Conservation (phyloP, 257 asterid species). For the Solanum sitiens region DNA sequence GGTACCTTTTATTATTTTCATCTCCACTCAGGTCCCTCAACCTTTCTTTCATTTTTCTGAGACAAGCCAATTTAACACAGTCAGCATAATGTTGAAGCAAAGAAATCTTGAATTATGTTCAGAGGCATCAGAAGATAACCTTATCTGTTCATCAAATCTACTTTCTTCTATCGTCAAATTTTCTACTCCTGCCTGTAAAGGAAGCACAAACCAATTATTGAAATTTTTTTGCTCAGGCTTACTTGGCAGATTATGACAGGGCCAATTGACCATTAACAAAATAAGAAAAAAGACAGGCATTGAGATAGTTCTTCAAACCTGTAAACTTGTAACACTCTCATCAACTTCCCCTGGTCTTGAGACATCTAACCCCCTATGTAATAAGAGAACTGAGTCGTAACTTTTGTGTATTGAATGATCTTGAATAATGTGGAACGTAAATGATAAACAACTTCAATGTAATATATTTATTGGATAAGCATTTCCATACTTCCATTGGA, state of each 20-base stretch:
- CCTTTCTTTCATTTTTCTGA: constrained; percentile 35
- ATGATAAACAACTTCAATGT: neutral
- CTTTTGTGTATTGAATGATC: constrained; percentile 11
- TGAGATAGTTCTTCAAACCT: constrained; percentile 30
- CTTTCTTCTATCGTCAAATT: constrained; percentile 23
- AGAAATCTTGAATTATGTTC: neutral
- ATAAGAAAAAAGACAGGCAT: neutral
- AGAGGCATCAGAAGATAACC: constrained; percentile 11
- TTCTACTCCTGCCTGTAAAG: constrained; percentile 26
- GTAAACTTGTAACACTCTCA: constrained; percentile 58
- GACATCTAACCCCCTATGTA: constrained; percentile 67
- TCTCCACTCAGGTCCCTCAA: constrained; percentile 34
- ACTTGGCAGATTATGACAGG: neutral
- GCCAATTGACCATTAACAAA: neutral
- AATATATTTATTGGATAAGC: neutral
- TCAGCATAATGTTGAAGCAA: constrained; percentile 1
- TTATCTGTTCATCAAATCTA: constrained; percentile 29
- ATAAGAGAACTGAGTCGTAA: constrained; percentile 10
- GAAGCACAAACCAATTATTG: neutral
- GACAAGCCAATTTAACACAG: neutral
- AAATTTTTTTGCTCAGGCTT: neutral
- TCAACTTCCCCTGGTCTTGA: constrained; percentile 73
- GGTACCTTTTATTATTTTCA: constrained; percentile 29
- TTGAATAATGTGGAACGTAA: neutral
- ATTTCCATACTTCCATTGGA: constrained; percentile 89